Evolutionary conservation across 179 eudicot genomes (phyloP).

Genomic region (Beta macrorhiza): DNA sequence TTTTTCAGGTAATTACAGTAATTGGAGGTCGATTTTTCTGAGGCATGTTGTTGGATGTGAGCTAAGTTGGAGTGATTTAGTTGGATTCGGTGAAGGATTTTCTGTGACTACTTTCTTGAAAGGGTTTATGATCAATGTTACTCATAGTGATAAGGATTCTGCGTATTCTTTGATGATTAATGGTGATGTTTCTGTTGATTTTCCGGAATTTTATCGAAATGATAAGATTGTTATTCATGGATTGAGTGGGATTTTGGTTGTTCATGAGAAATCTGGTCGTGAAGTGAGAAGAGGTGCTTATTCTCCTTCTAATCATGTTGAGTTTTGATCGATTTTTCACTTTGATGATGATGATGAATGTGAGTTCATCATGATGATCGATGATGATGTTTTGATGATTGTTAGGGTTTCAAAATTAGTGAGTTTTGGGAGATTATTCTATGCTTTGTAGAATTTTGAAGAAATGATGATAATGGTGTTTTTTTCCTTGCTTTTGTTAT

Average conservation of each 20-base stretch:
- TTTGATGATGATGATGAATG: too few species aligned
- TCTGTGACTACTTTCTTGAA: constrained; percentile 37
- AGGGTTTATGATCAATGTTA: constrained; percentile 40
- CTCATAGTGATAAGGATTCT: constrained; percentile 8
- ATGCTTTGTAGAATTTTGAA: too few species aligned
- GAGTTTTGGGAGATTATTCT: too few species aligned
- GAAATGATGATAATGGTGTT: too few species aligned
- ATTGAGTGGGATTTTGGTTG: constrained; percentile 31
- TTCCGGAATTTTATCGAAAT: constrained; percentile 39
- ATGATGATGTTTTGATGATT: too few species aligned
- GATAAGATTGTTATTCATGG: constrained; percentile 56
- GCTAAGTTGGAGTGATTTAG: constrained; percentile 35
- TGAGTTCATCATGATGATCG: too few species aligned
- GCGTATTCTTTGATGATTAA: constrained; percentile 38
- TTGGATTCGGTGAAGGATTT: constrained; percentile 28
- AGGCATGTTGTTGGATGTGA: constrained; percentile 60
- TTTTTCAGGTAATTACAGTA: constrained; percentile 24
- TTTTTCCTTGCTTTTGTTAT: too few species aligned
- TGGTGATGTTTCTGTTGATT: constrained; percentile 35
- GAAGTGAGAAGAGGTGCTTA: too few species aligned
- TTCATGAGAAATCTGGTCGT: too few species aligned
- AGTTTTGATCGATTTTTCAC: too few species aligned
- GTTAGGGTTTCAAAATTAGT: too few species aligned
- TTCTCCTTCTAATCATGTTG: too few species aligned
- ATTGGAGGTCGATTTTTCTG: constrained; percentile 43